Evolutionary conservation across 306 rosid species (phyloP), one percentile per base, ranked within the genome.

Genomic region (Astragalus membranaceus): DNA sequence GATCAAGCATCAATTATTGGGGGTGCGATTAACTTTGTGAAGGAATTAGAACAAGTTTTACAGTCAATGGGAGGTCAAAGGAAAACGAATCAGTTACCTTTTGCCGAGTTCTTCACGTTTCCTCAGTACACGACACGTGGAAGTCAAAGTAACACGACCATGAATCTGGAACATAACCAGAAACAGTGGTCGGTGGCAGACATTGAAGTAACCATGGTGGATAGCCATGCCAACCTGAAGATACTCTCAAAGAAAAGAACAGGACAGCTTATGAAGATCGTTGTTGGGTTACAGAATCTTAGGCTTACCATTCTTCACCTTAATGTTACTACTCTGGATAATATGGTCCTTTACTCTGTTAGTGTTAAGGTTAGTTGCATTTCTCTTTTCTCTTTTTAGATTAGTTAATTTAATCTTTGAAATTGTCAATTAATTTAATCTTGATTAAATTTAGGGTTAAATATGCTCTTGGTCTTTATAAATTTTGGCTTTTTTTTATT

Each of bases 1-100:
- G 98, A 94, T 60, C 98, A 94, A 73, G 98, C 98, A 1, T 94
- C 98, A 16, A 88, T 90, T 36, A 79, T 94, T 81, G 98, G 98
- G 11, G 98, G 98, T 0, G 96, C 98, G 3, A 90, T 94, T 26
- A 94, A 94, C 64, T 94, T 94, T 29, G 95, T 94, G 75, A 94
- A 90, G 87, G 95, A 94, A 76, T 69, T 94, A 26, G 97, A 94
- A 56, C 96, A 94, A 59, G 49, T 78, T 15, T 58, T 90, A 54
- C 97, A 87, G 49, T 82, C 88, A 1, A 87, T 87, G 81, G 89
- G 84, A 73, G 83, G 78, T 0, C 75, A 80, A 2, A 82, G 66
- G 32, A 78, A 64, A 72, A 56, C 61, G 6, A 67, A 75, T 7
- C 75, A 78, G 17, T 32, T 51, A 5, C 90, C 88, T 4, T 86